A percentile compares a stretch with the other conserved stretches of the same genome.
Conservation (phyloP, 1,284 basidiomycete species). For the Marasmius oreades region DNA sequence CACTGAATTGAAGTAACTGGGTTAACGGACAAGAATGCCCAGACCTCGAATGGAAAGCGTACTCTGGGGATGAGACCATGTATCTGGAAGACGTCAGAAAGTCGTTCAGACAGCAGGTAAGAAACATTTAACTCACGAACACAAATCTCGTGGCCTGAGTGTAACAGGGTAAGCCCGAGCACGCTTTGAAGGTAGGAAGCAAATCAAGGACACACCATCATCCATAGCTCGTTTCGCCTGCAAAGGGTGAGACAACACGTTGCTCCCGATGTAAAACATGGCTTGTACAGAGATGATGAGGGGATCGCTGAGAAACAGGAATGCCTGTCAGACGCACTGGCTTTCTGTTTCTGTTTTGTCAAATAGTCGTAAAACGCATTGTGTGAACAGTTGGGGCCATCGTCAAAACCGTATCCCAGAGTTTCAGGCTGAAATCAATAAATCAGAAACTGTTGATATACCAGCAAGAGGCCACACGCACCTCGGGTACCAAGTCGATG, state of each 20-base stretch:
- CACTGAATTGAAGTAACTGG: conserved; percentile 34
- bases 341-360: conserved; percentile 60
- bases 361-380: conserved; percentile 65
- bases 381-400: conserved; percentile 73
- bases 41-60: background rate
- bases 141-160: conserved; percentile 57
- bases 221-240: conserved; percentile 64
- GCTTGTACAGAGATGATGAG: conserved; percentile 29
- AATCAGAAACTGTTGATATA: too few species aligned
- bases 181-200: background rate
- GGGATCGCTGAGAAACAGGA: background rate
- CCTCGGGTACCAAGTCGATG: background rate
- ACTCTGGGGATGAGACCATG: conserved; percentile 58
- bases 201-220: conserved; percentile 33
- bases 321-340: conserved; percentile 40
- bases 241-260: conserved; percentile 67
- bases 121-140: conserved; percentile 37
- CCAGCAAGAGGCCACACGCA: background rate
- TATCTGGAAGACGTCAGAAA: conserved; percentile 33
- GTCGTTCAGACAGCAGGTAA: background rate
- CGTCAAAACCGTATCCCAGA: conserved; percentile 63
- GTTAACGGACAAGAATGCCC: background rate
- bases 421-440: conserved; percentile 43
- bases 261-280: conserved; percentile 79
- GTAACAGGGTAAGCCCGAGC: background rate